These are phyloP conservation scores for Asterophora lycoperdoides DNA, from an alignment of 768 basidiomycete species.

Conservation along the genomic window DNA sequence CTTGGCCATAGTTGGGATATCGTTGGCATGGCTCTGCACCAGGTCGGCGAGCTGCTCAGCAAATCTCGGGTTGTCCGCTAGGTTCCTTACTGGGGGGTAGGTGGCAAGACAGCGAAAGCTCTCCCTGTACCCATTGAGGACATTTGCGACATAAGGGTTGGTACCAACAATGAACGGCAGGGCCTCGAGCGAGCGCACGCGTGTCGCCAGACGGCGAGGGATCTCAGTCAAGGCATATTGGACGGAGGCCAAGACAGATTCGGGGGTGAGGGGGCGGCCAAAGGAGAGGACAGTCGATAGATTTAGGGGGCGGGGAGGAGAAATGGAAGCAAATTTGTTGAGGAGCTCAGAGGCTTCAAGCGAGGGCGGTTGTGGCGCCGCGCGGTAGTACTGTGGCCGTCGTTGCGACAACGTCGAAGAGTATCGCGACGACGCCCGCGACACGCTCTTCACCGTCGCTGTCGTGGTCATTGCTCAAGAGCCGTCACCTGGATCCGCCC, in stretches of 20 bases:
- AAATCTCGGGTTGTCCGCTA: conserved; percentile 69
- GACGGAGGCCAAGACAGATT: conserved; percentile 72
- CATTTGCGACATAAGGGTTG: conserved; percentile 79
- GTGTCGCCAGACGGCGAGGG: conserved; percentile 69
- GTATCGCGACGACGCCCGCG: no score
- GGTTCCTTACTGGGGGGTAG: conserved; percentile 57
- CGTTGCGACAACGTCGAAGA: not conserved
- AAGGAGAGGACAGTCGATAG: conserved; percentile 71
- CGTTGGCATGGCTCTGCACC: conserved; percentile 77
- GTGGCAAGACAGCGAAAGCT: conserved; percentile 69
- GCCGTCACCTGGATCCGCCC: conserved; percentile 12
- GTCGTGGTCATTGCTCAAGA: conserved; percentile 4
- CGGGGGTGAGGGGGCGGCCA: conserved; percentile 65
- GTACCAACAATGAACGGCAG: conserved; percentile 88
- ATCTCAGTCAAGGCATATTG: conserved; percentile 72
- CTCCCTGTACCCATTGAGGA: conserved; percentile 61
- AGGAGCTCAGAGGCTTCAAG: conserved; percentile 56
- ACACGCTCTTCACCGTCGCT: not conserved
- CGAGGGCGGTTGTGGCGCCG: conserved; percentile 46
- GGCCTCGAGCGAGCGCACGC: conserved; percentile 68
- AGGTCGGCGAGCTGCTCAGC: conserved; percentile 63
- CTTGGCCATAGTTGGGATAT: conserved; percentile 88
- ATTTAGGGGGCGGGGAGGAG: conserved; percentile 64
- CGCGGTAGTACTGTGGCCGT: conserved; percentile 25
- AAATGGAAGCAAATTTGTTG: conserved; percentile 51